Evolutionary conservation across 306 rosid species (phyloP).

Genomic region (Lotus japonicus): DNA sequence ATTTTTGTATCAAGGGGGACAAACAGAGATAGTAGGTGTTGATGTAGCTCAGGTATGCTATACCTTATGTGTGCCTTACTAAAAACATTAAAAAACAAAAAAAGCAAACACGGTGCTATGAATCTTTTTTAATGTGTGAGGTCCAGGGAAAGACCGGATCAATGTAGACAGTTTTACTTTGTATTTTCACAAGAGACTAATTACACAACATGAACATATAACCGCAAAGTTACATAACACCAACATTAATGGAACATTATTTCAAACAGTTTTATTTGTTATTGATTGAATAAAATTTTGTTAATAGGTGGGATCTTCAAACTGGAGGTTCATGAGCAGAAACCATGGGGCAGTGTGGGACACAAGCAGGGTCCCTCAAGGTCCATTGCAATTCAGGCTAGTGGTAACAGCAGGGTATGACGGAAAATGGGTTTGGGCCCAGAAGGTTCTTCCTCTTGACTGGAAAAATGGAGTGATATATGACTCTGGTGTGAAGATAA

Average conservation of each 20-base stretch:
- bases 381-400: slow-evolving; percentile 60
- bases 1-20: slow-evolving; percentile 88
- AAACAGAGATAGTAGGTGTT: slow-evolving; percentile 77
- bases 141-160: no score
- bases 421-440: slow-evolving; percentile 70
- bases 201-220: no score
- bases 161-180: no score
- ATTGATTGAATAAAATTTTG: not conserved
- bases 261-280: not conserved
- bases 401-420: slow-evolving; percentile 68
- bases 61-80: no score
- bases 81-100: no score
- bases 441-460: slow-evolving; percentile 62
- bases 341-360: slow-evolving; percentile 81
- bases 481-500: slow-evolving; percentile 61
- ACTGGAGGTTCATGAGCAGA: slow-evolving; percentile 57
- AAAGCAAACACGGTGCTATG: no score
- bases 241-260: not conserved
- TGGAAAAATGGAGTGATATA: slow-evolving; percentile 55
- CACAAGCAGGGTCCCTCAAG: slow-evolving; percentile 61
- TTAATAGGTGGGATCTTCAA: slow-evolving; percentile 54
- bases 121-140: no score
- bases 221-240: no score
- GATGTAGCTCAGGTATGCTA: slow-evolving; percentile 74
- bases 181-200: no score